Conservation (phyloP, 2,329 filamentous ascomycete genomes). For the Hawksworthiomyces lignivorus region DNA sequence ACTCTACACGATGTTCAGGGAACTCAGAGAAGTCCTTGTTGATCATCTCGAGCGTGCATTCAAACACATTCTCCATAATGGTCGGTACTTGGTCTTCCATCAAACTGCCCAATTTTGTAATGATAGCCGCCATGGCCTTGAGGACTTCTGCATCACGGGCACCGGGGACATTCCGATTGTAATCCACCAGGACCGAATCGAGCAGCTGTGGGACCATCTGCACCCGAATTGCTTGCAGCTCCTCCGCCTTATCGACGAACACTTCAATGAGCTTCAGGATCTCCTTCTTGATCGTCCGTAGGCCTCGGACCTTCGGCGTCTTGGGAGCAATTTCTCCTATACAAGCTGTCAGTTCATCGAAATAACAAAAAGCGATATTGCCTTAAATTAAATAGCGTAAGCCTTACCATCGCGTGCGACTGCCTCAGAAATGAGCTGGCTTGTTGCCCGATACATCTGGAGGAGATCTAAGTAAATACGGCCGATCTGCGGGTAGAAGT, state of each 20-base stretch:
- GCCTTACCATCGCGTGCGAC: conserved; percentile 75
- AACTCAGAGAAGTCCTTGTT: conserved; percentile 99
- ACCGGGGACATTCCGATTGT: conserved; percentile 93
- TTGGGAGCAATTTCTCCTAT: conserved; percentile 86
- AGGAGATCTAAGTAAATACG: conserved; percentile 98
- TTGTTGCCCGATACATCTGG: conserved; percentile 98
- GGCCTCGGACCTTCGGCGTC: conserved; percentile 90
- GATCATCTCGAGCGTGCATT: conserved; percentile 98
- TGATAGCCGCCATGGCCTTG: conserved; percentile 95
- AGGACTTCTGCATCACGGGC: conserved; percentile 94
- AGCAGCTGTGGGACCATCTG: conserved; percentile 95
- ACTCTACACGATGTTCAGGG: conserved; percentile 97
- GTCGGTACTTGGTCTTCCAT: conserved; percentile 98
- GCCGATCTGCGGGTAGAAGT: conserved; percentile 97
- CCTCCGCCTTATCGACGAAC: conserved; percentile 96
- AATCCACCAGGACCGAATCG: conserved; percentile 89
- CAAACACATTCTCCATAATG: conserved; percentile 98
- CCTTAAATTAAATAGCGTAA: too few species aligned
- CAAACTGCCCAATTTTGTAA: conserved; percentile 84
- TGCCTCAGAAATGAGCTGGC: conserved; percentile 87
- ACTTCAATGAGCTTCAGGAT: conserved; percentile 97
- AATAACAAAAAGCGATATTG: too few species aligned
- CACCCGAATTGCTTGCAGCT: conserved; percentile 82
- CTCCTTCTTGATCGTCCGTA: conserved; percentile 98
- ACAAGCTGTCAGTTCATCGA: too few species aligned